These are phyloP conservation scores for Thraustotheca clavata DNA, from an alignment of 352 stramenopile species.

Conservation along the genomic window DNA sequence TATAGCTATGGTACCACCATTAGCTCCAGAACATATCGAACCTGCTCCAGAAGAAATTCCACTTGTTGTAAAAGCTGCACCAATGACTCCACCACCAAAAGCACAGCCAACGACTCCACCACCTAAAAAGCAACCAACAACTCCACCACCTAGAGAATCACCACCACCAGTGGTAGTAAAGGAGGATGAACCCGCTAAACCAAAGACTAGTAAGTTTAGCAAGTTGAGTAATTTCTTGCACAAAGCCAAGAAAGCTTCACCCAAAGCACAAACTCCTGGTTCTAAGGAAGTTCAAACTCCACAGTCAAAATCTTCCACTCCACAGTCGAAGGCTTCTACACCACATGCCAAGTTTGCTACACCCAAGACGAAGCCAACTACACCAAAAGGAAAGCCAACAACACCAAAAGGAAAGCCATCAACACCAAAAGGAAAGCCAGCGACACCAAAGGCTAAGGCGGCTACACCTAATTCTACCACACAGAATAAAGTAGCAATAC, in stretches of 20 bases:
- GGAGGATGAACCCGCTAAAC: not conserved
- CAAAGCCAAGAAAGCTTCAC: constrained; percentile 2
- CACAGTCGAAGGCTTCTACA: not conserved
- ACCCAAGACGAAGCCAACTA: not conserved
- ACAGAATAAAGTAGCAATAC: not conserved
- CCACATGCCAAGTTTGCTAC: not conserved
- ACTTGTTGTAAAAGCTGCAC: not conserved
- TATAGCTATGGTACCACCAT: not conserved
- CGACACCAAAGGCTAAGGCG: not conserved
- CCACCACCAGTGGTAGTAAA: too few species aligned
- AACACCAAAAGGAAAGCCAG: not conserved
- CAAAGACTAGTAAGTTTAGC: not conserved
- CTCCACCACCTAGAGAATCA: not conserved
- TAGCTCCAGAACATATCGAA: not conserved
- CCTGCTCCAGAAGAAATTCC: not conserved
- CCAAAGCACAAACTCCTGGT: not conserved
- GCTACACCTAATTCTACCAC: not conserved
- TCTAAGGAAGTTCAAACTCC: not conserved
- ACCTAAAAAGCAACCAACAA: not conserved
- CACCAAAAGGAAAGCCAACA: not conserved
- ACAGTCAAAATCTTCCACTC: too few species aligned
- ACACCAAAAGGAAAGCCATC: not conserved
- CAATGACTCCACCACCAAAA: not conserved
- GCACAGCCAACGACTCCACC: not conserved
- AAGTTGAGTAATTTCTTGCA: constrained; percentile 1